A percentile compares a stretch with the other conserved stretches of the same genome.
Evolutionary conservation across 106 monocot genomes (phyloP).

Genomic region (Allium sativum): DNA sequence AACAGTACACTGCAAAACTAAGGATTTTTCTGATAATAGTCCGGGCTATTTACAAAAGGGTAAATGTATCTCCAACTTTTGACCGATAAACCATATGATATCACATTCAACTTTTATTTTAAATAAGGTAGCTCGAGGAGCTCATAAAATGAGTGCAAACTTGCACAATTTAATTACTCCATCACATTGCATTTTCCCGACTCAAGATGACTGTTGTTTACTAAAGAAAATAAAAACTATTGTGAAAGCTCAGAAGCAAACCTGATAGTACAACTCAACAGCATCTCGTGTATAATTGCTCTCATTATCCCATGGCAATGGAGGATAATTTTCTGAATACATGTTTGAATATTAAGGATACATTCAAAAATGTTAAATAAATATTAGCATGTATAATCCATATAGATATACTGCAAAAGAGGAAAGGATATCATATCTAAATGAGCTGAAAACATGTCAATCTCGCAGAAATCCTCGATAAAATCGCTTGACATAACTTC

Average conservation of each 20-base stretch:
- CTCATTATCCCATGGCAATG: slow-evolving; percentile 72
- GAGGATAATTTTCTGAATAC: slow-evolving; percentile 58
- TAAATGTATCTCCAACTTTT: no score
- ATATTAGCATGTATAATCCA: neutral
- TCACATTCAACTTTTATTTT: no score
- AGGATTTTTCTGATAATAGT: no score
- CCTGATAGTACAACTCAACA: slow-evolving; percentile 94
- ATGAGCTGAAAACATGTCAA: slow-evolving; percentile 60
- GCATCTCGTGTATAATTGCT: slow-evolving; percentile 48
- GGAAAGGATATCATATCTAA: slow-evolving; percentile 87
- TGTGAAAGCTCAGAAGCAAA: slow-evolving; percentile 9
- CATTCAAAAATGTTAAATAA: neutral
- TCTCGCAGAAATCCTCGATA: slow-evolving; percentile 89
- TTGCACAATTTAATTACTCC: no score
- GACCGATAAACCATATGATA: no score
- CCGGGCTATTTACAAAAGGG: no score
- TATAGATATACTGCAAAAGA: neutral
- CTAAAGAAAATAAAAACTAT: no score
- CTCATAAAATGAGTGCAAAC: no score
- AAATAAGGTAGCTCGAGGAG: no score
- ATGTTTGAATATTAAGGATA: slow-evolving; percentile 71
- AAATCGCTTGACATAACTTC: slow-evolving; percentile 97
- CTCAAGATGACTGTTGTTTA: no score
- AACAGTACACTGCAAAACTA: no score
- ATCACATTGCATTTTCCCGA: no score